Percentiles rank a stretch among this genome's conserved stretches.
These are phyloP conservation scores for Apocynum venetum DNA, from an alignment of 257 asterid species.

Conservation along the genomic window DNA sequence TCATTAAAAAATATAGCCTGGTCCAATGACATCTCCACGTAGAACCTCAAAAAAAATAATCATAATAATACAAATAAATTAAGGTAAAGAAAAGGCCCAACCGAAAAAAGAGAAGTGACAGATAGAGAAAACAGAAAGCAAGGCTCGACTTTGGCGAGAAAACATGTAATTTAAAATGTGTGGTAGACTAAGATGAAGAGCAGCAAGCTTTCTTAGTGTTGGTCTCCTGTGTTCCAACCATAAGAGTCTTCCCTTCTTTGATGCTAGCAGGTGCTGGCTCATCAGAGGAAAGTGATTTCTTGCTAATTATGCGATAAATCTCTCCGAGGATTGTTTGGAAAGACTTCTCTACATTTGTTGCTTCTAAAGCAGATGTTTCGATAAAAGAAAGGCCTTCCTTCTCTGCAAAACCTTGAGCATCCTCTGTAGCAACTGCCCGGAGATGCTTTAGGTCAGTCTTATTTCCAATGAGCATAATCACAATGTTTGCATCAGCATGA, in stretches of 20 bases:
- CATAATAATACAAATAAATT: background rate
- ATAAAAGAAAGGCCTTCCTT: slow-evolving; percentile 84
- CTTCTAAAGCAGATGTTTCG: slow-evolving; percentile 89
- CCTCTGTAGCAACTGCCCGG: slow-evolving; percentile 86
- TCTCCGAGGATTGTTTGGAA: slow-evolving; percentile 83
- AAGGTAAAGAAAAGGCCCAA: background rate
- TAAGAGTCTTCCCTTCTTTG: slow-evolving; percentile 81
- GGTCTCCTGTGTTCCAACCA: slow-evolving; percentile 62
- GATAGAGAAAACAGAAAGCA: background rate
- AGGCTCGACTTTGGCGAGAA: background rate
- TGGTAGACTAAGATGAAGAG: slow-evolving; percentile 42
- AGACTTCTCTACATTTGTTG: slow-evolving; percentile 80
- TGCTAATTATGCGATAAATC: slow-evolving; percentile 76
- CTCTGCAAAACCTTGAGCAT: slow-evolving; percentile 86
- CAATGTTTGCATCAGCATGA: slow-evolving; percentile 87
- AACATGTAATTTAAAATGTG: background rate
- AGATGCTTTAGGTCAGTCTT: slow-evolving; percentile 92
- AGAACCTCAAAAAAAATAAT: background rate
- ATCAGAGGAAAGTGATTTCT: slow-evolving; percentile 70
- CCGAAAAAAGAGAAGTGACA: background rate
- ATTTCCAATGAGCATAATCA: slow-evolving; percentile 86
- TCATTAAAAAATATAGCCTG: background rate
- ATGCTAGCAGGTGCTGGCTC: slow-evolving; percentile 52
- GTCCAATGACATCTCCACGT: background rate
- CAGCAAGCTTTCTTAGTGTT: slow-evolving; percentile 66